These are phyloP conservation scores for Neodidymelliopsis sp. DNA, from an alignment of 2,329 filamentous ascomycete species.

Conservation along the genomic window DNA sequence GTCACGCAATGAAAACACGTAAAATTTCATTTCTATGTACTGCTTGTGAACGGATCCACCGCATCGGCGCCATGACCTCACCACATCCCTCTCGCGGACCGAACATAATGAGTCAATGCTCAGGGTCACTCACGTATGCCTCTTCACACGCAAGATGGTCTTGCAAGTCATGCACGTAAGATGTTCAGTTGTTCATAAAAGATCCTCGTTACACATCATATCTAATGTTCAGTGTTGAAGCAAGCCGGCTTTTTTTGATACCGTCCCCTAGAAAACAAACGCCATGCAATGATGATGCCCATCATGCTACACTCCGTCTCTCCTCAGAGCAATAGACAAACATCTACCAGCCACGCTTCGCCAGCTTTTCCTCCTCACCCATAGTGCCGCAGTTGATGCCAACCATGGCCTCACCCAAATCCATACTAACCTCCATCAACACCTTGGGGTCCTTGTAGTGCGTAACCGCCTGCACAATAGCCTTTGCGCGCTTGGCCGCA, in stretches of 20 bases:
- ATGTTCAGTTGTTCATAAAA: no score
- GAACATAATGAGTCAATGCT: no score
- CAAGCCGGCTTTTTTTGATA: slow-evolving; percentile 8
- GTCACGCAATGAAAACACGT: slow-evolving; percentile 11
- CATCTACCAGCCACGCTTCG: slow-evolving; percentile 80
- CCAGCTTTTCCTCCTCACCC: slow-evolving; percentile 80
- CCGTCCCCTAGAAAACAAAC: slow-evolving; percentile 12
- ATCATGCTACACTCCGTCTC: background rate
- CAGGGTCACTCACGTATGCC: background rate
- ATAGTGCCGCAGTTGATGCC: slow-evolving; percentile 87
- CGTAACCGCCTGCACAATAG: slow-evolving; percentile 93
- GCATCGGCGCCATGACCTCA: no score
- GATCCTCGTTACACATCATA: no score
- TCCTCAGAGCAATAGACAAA: background rate
- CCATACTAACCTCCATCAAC: slow-evolving; percentile 84
- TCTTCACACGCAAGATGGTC: no score
- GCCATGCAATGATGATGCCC: background rate
- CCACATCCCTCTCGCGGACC: no score
- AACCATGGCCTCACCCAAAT: slow-evolving; percentile 97
- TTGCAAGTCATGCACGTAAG: no score
- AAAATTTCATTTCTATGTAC: background rate
- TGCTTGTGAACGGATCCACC: background rate
- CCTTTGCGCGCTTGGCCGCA: slow-evolving; percentile 86
- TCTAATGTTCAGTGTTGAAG: slow-evolving; percentile 14
- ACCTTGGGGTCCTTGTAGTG: slow-evolving; percentile 87